Percentiles rank a stretch among this genome's conserved stretches.
Conservation (phyloP, 2,329 filamentous ascomycete species). For the Torrubiella hemipterigena region DNA sequence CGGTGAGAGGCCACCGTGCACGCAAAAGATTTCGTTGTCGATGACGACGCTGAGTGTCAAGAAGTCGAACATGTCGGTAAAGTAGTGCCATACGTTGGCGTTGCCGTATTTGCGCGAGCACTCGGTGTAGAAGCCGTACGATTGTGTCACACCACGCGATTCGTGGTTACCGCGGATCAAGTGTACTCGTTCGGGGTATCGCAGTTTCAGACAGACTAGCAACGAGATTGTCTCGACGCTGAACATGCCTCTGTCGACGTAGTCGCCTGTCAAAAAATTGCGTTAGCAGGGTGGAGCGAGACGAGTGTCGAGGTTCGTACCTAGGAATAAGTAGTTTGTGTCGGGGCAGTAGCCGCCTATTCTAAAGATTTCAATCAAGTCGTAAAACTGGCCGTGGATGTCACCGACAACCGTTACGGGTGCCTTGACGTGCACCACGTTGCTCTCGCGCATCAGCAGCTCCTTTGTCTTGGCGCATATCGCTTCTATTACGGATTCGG, state of each 20-base stretch:
- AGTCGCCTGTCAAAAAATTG: slow-evolving; percentile 56
- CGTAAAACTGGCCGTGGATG: slow-evolving; percentile 97
- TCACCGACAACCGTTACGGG: slow-evolving; percentile 96
- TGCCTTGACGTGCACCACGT: slow-evolving; percentile 92
- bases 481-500: slow-evolving; percentile 95
- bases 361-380: slow-evolving; percentile 98
- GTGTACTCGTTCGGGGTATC: slow-evolving; percentile 95
- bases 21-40: slow-evolving; percentile 98
- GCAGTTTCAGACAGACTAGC: slow-evolving; percentile 91
- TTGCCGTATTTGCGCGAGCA: slow-evolving; percentile 98
- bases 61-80: slow-evolving; percentile 97
- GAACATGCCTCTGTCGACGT: slow-evolving; percentile 97
- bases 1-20: slow-evolving; percentile 81
- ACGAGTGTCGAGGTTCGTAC: slow-evolving; percentile 33
- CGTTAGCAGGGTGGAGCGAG: slow-evolving; percentile 1
- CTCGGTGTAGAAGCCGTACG: slow-evolving; percentile 99
- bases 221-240: slow-evolving; percentile 97
- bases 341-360: slow-evolving; percentile 96
- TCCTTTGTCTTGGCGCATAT: slow-evolving; percentile 99
- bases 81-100: slow-evolving; percentile 98
- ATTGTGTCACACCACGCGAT: slow-evolving; percentile 96
- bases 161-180: slow-evolving; percentile 98
- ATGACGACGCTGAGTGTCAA: slow-evolving; percentile 93
- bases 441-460: slow-evolving; percentile 98
- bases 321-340: slow-evolving; percentile 99